Conservation (phyloP, 2,329 filamentous ascomycete species). For the Aschersonia sp. region DNA sequence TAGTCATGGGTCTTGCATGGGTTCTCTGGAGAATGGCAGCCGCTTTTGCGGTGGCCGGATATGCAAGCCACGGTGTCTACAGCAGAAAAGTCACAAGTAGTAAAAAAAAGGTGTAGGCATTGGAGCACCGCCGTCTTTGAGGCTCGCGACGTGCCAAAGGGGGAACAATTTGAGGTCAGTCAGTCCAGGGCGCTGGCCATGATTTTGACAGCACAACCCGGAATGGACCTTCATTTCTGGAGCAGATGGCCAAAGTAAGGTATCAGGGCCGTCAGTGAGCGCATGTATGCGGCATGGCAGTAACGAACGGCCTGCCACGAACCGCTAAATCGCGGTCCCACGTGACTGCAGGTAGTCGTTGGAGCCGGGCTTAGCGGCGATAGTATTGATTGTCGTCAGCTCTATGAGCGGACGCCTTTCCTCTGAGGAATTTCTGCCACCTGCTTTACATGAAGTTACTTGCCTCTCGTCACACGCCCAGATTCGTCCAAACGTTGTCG, state of each 20-base stretch:
- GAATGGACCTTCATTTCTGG: too few species aligned
- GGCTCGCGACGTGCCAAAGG: too few species aligned
- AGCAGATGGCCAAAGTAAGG: too few species aligned
- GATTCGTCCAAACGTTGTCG: too few species aligned
- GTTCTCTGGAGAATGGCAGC: constrained; percentile 42
- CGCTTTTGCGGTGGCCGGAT: constrained; percentile 1
- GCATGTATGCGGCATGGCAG: too few species aligned
- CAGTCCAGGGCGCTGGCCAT: too few species aligned
- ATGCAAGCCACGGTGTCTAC: neutral
- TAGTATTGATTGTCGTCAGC: neutral
- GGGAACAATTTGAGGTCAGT: too few species aligned
- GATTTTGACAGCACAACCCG: too few species aligned
- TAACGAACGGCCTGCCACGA: neutral
- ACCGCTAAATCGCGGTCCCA: neutral
- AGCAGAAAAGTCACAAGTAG: neutral
- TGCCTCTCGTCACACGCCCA: neutral
- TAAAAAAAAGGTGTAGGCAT: neutral
- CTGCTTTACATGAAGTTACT: neutral
- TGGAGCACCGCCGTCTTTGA: too few species aligned
- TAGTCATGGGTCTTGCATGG: constrained; percentile 55
- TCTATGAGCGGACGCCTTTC: neutral
- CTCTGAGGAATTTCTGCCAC: neutral
- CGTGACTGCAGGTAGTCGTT: constrained; percentile 3
- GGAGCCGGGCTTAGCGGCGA: constrained; percentile 5
- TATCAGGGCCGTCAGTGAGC: too few species aligned